phyloP scores from a whole-genome alignment of 768 basidiomycete genomes.

The Phylloporus sp. region DNA sequence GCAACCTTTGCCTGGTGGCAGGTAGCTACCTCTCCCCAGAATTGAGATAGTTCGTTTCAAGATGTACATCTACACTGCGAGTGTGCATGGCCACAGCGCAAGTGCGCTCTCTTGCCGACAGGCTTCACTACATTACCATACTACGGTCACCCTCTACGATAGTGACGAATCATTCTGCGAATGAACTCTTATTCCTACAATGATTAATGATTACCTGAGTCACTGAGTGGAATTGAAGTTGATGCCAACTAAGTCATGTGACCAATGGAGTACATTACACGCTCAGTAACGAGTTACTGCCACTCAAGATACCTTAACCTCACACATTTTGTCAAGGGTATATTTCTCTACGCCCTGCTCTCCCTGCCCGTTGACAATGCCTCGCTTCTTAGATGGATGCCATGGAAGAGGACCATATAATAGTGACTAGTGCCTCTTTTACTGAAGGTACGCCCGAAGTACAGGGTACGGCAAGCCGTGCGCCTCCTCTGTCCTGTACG shows the following conservation, averaged over 20 bases:
- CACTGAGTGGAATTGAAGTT: background rate
- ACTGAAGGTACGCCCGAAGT: slow-evolving; percentile 16
- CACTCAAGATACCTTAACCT: slow-evolving; percentile 23
- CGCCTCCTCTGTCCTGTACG: slow-evolving; percentile 20
- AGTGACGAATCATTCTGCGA: background rate
- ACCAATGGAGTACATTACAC: background rate
- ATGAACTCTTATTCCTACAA: background rate
- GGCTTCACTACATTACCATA: background rate
- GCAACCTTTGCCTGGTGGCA: slow-evolving; percentile 89
- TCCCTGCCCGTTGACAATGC: background rate
- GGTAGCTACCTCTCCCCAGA: slow-evolving; percentile 70
- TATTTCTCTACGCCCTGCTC: background rate
- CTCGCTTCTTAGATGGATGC: slow-evolving; percentile 26
- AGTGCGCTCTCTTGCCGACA: background rate
- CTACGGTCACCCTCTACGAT: no score
- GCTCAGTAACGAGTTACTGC: slow-evolving; percentile 13
- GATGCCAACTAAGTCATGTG: slow-evolving; percentile 18
- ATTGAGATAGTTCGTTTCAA: slow-evolving; percentile 33
- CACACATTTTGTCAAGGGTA: slow-evolving; percentile 6
- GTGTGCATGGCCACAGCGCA: background rate
- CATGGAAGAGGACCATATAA: slow-evolving; percentile 33
- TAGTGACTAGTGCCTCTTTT: slow-evolving; percentile 20
- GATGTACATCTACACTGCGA: background rate
- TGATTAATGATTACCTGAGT: no score
- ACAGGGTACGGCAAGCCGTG: slow-evolving; percentile 15